Evolutionary conservation across 108 stramenopile genomes (phyloP).

Genomic region (Nitzschia putrida): DNA sequence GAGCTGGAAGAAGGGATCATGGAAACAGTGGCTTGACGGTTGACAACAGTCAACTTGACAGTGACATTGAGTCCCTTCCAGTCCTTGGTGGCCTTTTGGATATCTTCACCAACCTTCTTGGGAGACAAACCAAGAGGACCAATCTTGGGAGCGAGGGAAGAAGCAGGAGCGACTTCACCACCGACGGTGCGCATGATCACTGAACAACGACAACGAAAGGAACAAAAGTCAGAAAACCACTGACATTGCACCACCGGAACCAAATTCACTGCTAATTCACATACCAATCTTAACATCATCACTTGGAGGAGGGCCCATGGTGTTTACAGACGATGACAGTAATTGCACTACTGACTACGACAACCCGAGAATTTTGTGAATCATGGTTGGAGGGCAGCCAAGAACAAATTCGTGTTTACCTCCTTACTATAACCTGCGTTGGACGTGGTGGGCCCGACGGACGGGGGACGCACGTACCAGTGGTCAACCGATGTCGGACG

Average conservation of each 20-base stretch:
- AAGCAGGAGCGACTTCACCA: conserved; percentile 97
- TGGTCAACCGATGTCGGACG: no score
- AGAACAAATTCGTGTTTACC: no score
- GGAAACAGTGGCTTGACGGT: conserved; percentile 98
- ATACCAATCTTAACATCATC: conserved; percentile 92
- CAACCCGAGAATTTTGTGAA: conserved; percentile 13
- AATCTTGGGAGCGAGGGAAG: conserved; percentile 99
- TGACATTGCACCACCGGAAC: background rate
- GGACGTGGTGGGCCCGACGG: no score
- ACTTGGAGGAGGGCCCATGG: conserved; percentile 94
- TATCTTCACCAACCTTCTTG: conserved; percentile 99
- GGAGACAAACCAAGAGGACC: conserved; percentile 99
- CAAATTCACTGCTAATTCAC: conserved; percentile 18
- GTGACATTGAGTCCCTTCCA: conserved; percentile 99
- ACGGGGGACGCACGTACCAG: no score
- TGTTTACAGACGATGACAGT: conserved; percentile 94
- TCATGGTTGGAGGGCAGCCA: no score
- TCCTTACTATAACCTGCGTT: no score
- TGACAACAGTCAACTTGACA: conserved; percentile 99
- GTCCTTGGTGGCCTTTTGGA: conserved; percentile 99
- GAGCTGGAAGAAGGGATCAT: conserved; percentile 98
- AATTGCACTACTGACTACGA: conserved; percentile 32
- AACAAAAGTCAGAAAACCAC: background rate
- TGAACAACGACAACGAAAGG: background rate
- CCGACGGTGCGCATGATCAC: conserved; percentile 99